Evolutionary conservation across 805 yeast species (phyloP), one percentile per base, ranked within the genome.

Genomic region (Naumovozyma baii): DNA sequence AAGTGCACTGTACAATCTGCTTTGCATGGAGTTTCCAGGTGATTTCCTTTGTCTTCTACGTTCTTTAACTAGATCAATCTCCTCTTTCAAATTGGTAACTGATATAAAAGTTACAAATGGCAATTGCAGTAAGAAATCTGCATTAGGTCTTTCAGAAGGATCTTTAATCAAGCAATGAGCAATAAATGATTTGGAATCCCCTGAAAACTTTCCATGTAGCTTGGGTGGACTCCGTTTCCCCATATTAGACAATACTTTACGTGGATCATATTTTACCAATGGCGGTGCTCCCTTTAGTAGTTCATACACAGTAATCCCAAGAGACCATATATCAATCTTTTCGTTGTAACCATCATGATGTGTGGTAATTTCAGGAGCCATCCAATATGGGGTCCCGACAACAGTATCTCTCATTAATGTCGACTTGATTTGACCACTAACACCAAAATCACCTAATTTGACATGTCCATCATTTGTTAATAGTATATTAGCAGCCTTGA

Each of bases 361-460:
- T 15, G 68, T 58, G 33, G 92, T 82, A n/a, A 90, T 83, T 58
- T 92, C 98, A 0, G 98, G 98, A 0, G 98, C 98, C 97, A 90
- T 88, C 96, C 96, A 88, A 61, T 76, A 85, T 12, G 96, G 96
- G 0, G 96, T 87, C 1, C 97, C 97, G 38, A 87, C 95, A 68
- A 88, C 80, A 0, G 96, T 84, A 46, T 80, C 73, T 44, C 76
- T 68, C 41, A 75, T 62, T 49, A 74, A 69, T 38, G 78, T 79
- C 2, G 96, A 55, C 16, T 80, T 72, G 19, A 88, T 68, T 58
- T 86, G 92, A 0, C 92, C 92, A 51, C 90, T 77, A 3, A 88
- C 96, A 1, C 97, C 97, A 66, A 88, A 88, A 63, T 90, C 97
- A 0, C 87, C 96, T 25, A 88, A 63, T 57, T 88, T 90, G 31